Conservation (phyloP, 306 rosid genomes). For the Elaeagnus macrophylla region DNA sequence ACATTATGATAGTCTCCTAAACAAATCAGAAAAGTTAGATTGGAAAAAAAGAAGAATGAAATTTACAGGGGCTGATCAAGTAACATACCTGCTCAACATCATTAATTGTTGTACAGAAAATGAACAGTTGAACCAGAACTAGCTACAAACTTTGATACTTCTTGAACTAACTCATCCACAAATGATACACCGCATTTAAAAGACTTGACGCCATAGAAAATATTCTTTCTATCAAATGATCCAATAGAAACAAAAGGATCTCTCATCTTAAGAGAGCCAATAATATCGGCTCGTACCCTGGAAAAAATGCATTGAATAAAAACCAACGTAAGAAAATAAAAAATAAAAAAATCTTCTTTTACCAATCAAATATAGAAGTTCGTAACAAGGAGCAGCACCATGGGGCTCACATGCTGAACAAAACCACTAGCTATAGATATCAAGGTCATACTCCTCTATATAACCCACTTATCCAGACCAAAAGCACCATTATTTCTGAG, state of each 20-base stretch:
- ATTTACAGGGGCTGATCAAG: constrained; percentile 1
- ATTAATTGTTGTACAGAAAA: constrained; percentile 82
- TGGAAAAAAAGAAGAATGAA: background rate
- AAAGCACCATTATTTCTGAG: no score
- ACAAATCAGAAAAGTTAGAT: background rate
- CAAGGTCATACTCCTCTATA: no score
- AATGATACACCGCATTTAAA: constrained; percentile 50
- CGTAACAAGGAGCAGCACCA: background rate
- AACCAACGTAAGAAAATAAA: constrained; percentile 4
- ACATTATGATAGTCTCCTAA: background rate
- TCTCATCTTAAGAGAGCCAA: constrained; percentile 61
- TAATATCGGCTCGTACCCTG: constrained; percentile 77
- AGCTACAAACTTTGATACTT: constrained; percentile 45
- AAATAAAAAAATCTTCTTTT: constrained; percentile 10
- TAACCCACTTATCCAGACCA: no score
- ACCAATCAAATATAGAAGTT: background rate
- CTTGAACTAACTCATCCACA: constrained; percentile 56
- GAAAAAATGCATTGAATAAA: constrained; percentile 14
- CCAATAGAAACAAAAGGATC: constrained; percentile 60
- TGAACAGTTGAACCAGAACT: constrained; percentile 65
- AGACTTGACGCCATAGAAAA: constrained; percentile 74
- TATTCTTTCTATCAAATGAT: constrained; percentile 78
- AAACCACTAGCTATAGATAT: no score
- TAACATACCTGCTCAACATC: constrained; percentile 72
- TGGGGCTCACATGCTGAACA: background rate